These are phyloP conservation scores for Amylocystis lapponica DNA, from an alignment of 768 basidiomycete genomes.

Conservation along the genomic window DNA sequence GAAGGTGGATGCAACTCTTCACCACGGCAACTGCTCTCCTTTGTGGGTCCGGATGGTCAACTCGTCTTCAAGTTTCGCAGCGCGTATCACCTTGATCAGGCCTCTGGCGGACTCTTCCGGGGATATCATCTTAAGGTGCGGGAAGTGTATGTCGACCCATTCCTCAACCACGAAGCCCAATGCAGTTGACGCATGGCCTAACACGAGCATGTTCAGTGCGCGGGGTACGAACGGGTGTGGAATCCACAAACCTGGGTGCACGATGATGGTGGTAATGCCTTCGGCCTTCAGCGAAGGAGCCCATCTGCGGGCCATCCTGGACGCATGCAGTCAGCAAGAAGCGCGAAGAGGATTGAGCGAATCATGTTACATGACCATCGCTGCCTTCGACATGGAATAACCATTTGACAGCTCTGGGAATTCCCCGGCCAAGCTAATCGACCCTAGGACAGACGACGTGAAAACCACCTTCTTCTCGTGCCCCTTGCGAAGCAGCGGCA, in stretches of 20 bases:
- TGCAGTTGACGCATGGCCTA: not conserved
- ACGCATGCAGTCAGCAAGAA: too few species aligned
- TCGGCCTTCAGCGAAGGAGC: not conserved
- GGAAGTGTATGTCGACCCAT: not conserved
- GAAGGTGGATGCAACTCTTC: too few species aligned
- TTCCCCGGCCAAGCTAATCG: not conserved
- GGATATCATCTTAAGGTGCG: not conserved
- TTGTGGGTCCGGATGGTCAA: too few species aligned
- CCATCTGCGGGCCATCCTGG: not conserved
- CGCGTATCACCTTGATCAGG: not conserved
- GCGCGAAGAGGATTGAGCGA: too few species aligned
- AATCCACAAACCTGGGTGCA: too few species aligned
- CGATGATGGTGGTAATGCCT: not conserved
- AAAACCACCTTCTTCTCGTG: not conserved
- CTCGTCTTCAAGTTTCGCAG: not conserved
- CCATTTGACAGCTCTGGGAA: not conserved
- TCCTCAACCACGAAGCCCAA: not conserved
- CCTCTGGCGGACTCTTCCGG: not conserved
- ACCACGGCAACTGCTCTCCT: too few species aligned
- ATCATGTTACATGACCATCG: not conserved
- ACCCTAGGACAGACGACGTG: not conserved
- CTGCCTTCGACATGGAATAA: not conserved
- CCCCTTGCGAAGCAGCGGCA: not conserved
- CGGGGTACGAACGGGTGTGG: too few species aligned
- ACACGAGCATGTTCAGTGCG: not conserved